phyloP scores from a whole-genome alignment of 345 rosid genomes.

The Hibiscus tridactylites region DNA sequence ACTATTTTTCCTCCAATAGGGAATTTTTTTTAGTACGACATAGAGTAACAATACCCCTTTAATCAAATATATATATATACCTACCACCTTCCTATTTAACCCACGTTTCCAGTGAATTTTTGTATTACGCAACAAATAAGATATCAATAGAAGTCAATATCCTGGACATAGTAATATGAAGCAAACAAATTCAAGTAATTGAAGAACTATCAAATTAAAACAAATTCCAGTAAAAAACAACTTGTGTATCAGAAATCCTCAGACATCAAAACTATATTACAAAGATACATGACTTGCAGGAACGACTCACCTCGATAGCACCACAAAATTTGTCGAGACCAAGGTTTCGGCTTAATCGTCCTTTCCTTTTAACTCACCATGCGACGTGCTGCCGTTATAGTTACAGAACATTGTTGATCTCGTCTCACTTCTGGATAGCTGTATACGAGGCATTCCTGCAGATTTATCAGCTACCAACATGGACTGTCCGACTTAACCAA shows the following conservation, averaged over 20 bases:
- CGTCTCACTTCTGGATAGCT: neutral
- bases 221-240: neutral
- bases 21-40: too few species aligned
- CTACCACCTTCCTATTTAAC: too few species aligned
- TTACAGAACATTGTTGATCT: neutral
- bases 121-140: too few species aligned
- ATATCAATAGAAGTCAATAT: neutral
- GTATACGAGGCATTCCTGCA: neutral
- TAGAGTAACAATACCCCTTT: too few species aligned
- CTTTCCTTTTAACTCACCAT: neutral
- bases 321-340: neutral
- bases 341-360: neutral
- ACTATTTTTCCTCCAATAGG: too few species aligned
- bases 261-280: neutral
- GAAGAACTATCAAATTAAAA: neutral
- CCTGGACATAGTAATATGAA: neutral
- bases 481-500: neutral
- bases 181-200: neutral
- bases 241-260: neutral
- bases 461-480: neutral
- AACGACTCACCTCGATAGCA: slow-evolving; percentile 10
- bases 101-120: too few species aligned
- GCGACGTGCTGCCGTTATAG: neutral
- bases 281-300: neutral
- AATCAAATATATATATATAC: too few species aligned